Percentiles rank a stretch among this genome's conserved stretches.
Conservation (phyloP, 345 rosid genomes). For the Cardamine chenopodiifolia region DNA sequence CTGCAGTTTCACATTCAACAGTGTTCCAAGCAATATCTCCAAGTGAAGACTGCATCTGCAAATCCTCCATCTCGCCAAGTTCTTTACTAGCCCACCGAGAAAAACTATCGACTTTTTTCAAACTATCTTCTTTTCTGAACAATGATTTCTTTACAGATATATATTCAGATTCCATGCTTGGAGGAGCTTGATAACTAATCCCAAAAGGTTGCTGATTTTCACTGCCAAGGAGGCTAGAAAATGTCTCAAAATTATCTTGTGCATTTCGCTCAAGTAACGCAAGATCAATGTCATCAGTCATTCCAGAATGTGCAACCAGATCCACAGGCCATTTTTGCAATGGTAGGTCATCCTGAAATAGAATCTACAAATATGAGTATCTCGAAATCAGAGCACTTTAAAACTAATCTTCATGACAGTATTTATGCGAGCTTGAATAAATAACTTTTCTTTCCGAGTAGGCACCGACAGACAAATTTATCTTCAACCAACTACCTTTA, state of each 20-base stretch:
- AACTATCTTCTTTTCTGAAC: constrained; percentile 59
- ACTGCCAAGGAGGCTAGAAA: constrained; percentile 41
- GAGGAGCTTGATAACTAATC: constrained; percentile 42
- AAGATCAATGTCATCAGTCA: constrained; percentile 49
- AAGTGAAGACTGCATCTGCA: constrained; percentile 67
- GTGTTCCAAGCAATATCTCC: constrained; percentile 70
- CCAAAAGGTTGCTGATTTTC: constrained; percentile 47
- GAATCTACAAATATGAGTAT: constrained; percentile 46
- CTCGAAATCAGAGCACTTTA: constrained; percentile 7
- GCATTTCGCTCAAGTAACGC: constrained; percentile 57
- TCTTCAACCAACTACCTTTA: constrained; percentile 6
- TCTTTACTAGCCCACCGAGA: constrained; percentile 83
- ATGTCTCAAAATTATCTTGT: constrained; percentile 44
- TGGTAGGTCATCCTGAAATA: constrained; percentile 42
- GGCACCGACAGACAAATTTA: neutral
- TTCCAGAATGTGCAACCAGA: constrained; percentile 50
- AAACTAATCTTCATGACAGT: neutral
- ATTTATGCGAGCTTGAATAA: neutral
- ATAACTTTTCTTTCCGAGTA: neutral
- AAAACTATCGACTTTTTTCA: constrained; percentile 91
- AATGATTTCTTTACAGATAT: constrained; percentile 50
- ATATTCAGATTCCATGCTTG: constrained; percentile 45
- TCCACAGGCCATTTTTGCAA: constrained; percentile 45
- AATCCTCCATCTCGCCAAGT: constrained; percentile 77
- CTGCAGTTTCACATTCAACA: constrained; percentile 68